A percentile compares a stretch with the other conserved stretches of the same genome.
These are phyloP conservation scores for Ogataea henricii DNA, from an alignment of 805 yeast species.

Conservation along the genomic window DNA sequence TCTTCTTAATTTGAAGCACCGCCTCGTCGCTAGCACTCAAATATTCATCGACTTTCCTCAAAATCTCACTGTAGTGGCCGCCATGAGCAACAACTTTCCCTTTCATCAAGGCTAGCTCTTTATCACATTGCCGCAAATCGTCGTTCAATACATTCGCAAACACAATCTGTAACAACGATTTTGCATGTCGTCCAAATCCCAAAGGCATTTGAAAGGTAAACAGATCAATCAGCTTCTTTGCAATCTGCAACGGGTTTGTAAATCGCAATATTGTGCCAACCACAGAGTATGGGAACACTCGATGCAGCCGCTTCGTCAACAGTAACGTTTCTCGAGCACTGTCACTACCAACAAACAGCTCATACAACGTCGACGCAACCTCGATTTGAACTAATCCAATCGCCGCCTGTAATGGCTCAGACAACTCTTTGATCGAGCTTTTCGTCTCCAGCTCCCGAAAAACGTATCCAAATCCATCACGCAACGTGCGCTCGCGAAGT, in stretches of 20 bases:
- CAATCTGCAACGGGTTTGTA: slow-evolving; percentile 85
- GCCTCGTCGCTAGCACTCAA: slow-evolving; percentile 27
- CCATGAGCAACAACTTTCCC: slow-evolving; percentile 34
- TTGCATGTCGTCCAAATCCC: slow-evolving; percentile 45
- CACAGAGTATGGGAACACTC: slow-evolving; percentile 75
- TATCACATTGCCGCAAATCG: slow-evolving; percentile 65
- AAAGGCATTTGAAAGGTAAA: slow-evolving; percentile 76
- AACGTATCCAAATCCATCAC: slow-evolving; percentile 56
- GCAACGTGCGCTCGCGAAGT: slow-evolving; percentile 30
- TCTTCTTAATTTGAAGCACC: slow-evolving; percentile 34
- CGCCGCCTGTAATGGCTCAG: slow-evolving; percentile 68
- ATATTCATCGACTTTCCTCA: slow-evolving; percentile 34
- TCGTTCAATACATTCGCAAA: slow-evolving; percentile 74
- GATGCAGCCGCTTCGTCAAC: slow-evolving; percentile 71
- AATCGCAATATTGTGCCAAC: slow-evolving; percentile 75
- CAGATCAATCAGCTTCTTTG: slow-evolving; percentile 77
- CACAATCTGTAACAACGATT: slow-evolving; percentile 70
- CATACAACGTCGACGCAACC: slow-evolving; percentile 81
- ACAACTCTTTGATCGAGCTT: slow-evolving; percentile 53
- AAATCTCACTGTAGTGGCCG: slow-evolving; percentile 13
- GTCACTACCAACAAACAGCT: slow-evolving; percentile 78
- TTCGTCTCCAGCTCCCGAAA: slow-evolving; percentile 67
- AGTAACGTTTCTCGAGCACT: slow-evolving; percentile 73
- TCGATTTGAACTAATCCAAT: slow-evolving; percentile 83
- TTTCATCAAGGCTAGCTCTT: slow-evolving; percentile 50